Percentiles rank a stretch among this genome's conserved stretches.
These are phyloP conservation scores for Populus simonii DNA, from an alignment of 345 rosid genomes.

Conservation along the genomic window DNA sequence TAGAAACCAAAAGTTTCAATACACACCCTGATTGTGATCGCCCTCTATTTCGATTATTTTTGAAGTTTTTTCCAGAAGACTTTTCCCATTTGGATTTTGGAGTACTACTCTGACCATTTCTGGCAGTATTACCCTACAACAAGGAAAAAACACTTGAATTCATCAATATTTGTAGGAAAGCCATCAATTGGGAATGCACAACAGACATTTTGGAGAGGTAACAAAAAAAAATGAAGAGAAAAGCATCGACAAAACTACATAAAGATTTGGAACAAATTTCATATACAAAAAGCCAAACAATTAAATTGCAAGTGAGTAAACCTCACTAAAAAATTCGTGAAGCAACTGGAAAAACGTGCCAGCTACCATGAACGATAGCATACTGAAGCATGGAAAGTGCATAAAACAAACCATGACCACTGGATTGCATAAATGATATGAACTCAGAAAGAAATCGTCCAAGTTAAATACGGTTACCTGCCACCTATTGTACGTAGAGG, in stretches of 20 bases:
- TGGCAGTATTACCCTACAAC: conserved; percentile 38
- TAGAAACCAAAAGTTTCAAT: conserved; percentile 9
- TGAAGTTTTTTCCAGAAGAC: conserved; percentile 34
- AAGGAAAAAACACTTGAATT: neutral
- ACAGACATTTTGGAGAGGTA: neutral
- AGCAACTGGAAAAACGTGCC: neutral
- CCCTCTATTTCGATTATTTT: conserved; percentile 32
- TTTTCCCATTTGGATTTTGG: conserved; percentile 35
- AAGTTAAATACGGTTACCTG: conserved; percentile 22
- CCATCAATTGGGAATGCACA: neutral
- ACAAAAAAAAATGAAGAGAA: neutral
- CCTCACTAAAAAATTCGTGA: neutral
- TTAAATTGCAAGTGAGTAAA: neutral
- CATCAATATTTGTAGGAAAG: neutral
- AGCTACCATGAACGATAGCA: neutral
- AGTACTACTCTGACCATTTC: conserved; percentile 20
- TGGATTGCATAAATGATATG: neutral
- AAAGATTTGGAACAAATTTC: neutral
- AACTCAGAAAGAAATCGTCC: neutral
- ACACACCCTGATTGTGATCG: conserved; percentile 44
- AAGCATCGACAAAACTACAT: neutral
- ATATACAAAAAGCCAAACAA: neutral
- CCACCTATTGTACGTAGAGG: conserved; percentile 26
- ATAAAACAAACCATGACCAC: neutral
- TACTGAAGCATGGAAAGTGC: neutral